Evolutionary conservation across 805 yeast species (phyloP), one percentile per base, ranked within the genome.

Genomic region (Pichia pseudocactophila): DNA sequence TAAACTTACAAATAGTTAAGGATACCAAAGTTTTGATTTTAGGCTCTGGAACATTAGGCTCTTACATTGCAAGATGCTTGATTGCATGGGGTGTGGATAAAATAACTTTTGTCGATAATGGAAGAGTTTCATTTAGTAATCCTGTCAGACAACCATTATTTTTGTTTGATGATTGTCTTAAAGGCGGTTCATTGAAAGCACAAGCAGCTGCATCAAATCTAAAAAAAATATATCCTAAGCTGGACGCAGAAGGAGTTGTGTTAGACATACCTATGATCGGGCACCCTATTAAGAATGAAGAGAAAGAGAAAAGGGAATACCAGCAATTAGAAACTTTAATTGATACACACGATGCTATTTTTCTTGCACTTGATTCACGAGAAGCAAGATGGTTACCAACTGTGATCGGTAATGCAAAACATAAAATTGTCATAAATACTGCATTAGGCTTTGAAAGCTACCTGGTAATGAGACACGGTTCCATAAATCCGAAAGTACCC

Each of bases 351-450:
- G 98, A 92, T 60, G 82, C 72, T 0, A 58, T 90, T 0, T 92
- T 82, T 52, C 62, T 94, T 27, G 65, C 89, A 36, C 85, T 89
- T 83, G 99, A 92, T 58, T 87, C 97, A 5, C 71, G 99, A 41
- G 99, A 92, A 58, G 77, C 96, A 1, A 71, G 99, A 49, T 92
- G 99, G 99, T 68, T 92, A n/a, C 99, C 99, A 1, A 82, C 97
- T 0, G 77, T 90, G 1, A 61, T 92, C 32, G 85, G 87, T 0
- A 69, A 76, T 41, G 79, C 80, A 2, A 64, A 73, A 54, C 58
- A 70, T 37, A 92, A 92, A 57, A 67, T 76, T 9, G 95, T 89
- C 1, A 75, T 92, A 32, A 92, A 89, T 62, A 92, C 95, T 0
- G 98, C 98, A 0, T 65, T 92, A 30, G 99, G 99, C 0, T 92